A percentile compares a stretch with the other conserved stretches of the same genome.
phyloP scores from a whole-genome alignment of 2,329 filamentous ascomycete genomes.

The Graphium sp. region DNA sequence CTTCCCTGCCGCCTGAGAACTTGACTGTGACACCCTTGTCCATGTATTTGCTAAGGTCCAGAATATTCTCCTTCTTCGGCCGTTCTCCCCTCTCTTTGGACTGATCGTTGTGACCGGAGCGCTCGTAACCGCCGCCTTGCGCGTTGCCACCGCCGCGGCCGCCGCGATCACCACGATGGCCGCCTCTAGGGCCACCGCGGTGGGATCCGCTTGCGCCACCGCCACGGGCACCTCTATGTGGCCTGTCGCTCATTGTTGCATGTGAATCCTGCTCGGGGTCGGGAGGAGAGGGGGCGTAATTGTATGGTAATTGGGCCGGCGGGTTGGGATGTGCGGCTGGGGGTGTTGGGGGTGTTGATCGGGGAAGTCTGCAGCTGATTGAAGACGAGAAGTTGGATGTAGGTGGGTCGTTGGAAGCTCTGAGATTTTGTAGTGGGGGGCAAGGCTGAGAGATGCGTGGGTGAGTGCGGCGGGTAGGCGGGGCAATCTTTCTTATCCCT shows the following conservation, averaged over 20 bases:
- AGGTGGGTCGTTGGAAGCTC: no score
- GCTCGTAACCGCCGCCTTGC: constrained; percentile 22
- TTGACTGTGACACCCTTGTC: constrained; percentile 92
- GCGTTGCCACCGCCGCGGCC: constrained; percentile 28
- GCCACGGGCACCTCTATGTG: constrained; percentile 27
- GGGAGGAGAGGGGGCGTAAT: no score
- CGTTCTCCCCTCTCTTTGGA: constrained; percentile 42
- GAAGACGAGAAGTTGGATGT: no score
- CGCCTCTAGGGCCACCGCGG: no score
- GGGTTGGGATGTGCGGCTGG: no score
- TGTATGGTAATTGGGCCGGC: no score
- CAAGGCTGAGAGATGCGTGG: no score
- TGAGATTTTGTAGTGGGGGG: no score
- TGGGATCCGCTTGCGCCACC: constrained; percentile 19
- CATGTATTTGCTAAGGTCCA: constrained; percentile 91
- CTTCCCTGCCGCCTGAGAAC: constrained; percentile 87
- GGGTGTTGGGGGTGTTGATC: no score
- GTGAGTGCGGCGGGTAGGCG: no score
- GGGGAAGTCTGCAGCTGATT: no score
- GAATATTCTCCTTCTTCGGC: constrained; percentile 97
- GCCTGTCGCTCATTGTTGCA: constrained; percentile 6
- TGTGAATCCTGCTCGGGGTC: neutral
- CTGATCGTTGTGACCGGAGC: constrained; percentile 24
- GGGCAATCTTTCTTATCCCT: no score
- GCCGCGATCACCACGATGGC: constrained; percentile 20